Base-by-base conservation (phyloP, 352 stramenopile genomes). In the Detonula confervacea region DNA sequence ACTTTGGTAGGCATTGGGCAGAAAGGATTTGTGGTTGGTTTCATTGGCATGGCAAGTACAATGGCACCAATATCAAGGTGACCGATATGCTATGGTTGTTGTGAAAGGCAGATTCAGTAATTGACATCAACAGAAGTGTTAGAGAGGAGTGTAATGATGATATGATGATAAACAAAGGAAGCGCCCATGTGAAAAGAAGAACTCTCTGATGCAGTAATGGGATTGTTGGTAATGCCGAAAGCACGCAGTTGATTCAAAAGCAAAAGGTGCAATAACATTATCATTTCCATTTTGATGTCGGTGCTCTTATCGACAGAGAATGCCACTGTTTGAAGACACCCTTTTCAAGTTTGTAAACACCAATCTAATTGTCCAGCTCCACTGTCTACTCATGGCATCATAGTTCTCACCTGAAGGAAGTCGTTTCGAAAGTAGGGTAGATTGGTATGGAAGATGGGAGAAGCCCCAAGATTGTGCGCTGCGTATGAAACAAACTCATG, bases 1-100 rank as follows among this genome's bases (percentile, higher is more conserved):
- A 78, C 37, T 29, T 60, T 77, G 33, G 20, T 77, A 2, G 59
- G 60, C 12, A 35, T 66, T 5, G 60, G 47, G 33, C 60, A 60
- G 29, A 60, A 78, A 8, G 70, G 59, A 72, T 71, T 66, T 42
- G 18, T 71, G 20, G 33, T 51, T 0, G 39, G 30, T 69, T 68
- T 46, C 71, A 80, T 80, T 8, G 72, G 72, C 18, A 80, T 24
- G 6, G 61, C 72, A 11, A 80, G 18, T 11, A 80, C 56, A 35
- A 80, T 57, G 14, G 72, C 62, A n/a, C 72, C 72, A 65, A 80
- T 75, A 55, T 80, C 72, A 46, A 60, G 30, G 49, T 80, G 63
- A 54, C 63, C 72, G 56, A 78, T 72, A 6, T 65, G 27, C 56
- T 72, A 12, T 29, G n/a, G 29, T 20, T 20, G 5, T 12, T 42